Evolutionary conservation across 2,329 filamentous ascomycete species (phyloP).

Genomic region (Microthyrium microscopicum): DNA sequence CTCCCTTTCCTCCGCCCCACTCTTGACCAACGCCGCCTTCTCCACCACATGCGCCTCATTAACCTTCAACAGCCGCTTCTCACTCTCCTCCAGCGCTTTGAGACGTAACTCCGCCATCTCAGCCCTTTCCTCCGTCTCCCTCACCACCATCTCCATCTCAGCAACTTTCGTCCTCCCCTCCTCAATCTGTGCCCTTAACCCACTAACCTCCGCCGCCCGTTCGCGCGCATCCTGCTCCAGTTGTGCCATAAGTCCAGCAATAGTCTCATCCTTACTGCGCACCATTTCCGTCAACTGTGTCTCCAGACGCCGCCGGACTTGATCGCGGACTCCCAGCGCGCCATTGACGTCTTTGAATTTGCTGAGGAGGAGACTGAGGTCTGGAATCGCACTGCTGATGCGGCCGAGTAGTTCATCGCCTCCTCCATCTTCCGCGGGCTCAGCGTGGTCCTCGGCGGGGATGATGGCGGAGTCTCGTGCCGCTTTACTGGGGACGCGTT

Average conservation of each 20-base stretch:
- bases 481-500: too few relatives aligned
- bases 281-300: constrained; percentile 33
- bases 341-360: constrained; percentile 34
- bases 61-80: too few relatives aligned
- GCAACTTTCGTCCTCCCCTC: constrained; percentile 37
- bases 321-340: constrained; percentile 32
- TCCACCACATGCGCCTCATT: constrained; percentile 24
- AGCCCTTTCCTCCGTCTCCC: constrained; percentile 25
- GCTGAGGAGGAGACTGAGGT: constrained; percentile 21
- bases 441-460: too few relatives aligned
- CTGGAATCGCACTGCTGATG: constrained; percentile 22
- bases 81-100: constrained; percentile 16
- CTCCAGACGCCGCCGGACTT: constrained; percentile 31
- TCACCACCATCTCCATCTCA: constrained; percentile 27
- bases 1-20: constrained; percentile 19
- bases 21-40: constrained; percentile 25
- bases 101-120: constrained; percentile 17
- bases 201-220: constrained; percentile 32
- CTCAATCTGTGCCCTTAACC: constrained; percentile 33
- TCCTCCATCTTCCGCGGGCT: too few relatives aligned
- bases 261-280: constrained; percentile 36
- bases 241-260: constrained; percentile 33
- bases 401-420: constrained; percentile 23
- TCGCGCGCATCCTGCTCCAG: constrained; percentile 32
- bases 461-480: too few relatives aligned